Base-by-base conservation (phyloP, 225 moss, liverwort and hornwort genomes). In the Physcomitrium patens region DNA sequence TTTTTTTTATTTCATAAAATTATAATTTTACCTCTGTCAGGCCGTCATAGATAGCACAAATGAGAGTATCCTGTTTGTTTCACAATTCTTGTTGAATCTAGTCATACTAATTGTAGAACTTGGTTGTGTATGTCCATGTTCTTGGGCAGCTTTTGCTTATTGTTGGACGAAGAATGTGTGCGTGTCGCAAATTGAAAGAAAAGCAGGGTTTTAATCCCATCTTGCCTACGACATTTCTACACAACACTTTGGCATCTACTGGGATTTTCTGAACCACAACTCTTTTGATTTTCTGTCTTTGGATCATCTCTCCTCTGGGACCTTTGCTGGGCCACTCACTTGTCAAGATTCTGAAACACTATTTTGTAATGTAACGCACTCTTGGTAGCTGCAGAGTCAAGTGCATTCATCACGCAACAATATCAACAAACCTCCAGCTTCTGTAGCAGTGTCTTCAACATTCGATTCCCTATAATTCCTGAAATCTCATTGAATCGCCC, bases 81-180 rank as follows among this genome's bases (percentile, higher is more conserved):
- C 5, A 31, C 31, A 31, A 31, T 2, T 31, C 31, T 31, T 66
- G 19, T 43, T 16, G 12, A n/a, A 22, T 22, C 54, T 78, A 27
- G 60, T 58, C 17, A 56, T 28, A 47, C 22, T 10, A 17, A 17
- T 58, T 47, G 42, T 73, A 72, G 24, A 56, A 70, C 72, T n/a
- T n/a, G n/a, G n/a, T n/a, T n/a, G n/a, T n/a, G n/a, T n/a, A n/a
- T n/a, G n/a, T n/a, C n/a, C n/a, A n/a, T n/a, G n/a, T n/a, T n/a
- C n/a, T n/a, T n/a, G n/a, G n/a, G n/a, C n/a, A n/a, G n/a, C n/a
- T n/a, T 78, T 67, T 63, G 53, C 9, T 31, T 2, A 2, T 99
- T 65, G 82, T 95, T 63, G 99, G 99, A 16, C 95, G 95, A 60
- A 93, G 99, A 57, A 84, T 91, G 72, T 99, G 95, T 63, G 95